Percentiles rank a stretch among this genome's conserved stretches.
phyloP scores from a whole-genome alignment of 1,139 yeast genomes.

The Candida sp. region DNA sequence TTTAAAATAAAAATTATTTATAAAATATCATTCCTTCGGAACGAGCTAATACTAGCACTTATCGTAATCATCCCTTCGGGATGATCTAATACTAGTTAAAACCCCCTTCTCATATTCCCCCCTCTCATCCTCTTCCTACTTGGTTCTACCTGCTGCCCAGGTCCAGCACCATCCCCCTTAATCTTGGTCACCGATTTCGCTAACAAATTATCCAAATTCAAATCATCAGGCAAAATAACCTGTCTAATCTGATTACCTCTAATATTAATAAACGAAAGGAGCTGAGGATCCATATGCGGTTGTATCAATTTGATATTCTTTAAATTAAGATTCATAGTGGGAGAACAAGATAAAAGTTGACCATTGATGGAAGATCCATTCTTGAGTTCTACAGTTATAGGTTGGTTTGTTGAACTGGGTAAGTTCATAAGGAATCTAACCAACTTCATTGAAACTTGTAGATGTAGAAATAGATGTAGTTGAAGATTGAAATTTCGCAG shows the following conservation, averaged over 20 bases:
- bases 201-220: conserved; percentile 75
- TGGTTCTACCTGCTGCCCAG: conserved; percentile 20
- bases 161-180: conserved; percentile 43
- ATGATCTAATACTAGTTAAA: background rate
- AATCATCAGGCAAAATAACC: conserved; percentile 81
- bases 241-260: conserved; percentile 91
- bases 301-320: conserved; percentile 78
- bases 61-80: no score
- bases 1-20: no score
- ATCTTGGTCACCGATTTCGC: conserved; percentile 38
- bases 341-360: conserved; percentile 72
- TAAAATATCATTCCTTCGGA: no score
- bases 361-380: conserved; percentile 62
- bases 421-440: conserved; percentile 81
- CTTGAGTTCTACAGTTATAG: conserved; percentile 88
- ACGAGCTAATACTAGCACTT: no score
- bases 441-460: conserved; percentile 30
- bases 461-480: background rate
- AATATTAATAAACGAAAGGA: conserved; percentile 75
- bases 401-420: conserved; percentile 63
- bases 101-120: conserved; percentile 2
- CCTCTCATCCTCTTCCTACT: conserved; percentile 6
- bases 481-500: background rate
- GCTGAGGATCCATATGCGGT: conserved; percentile 68
- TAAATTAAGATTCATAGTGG: conserved; percentile 87